These are phyloP conservation scores for Benincasa hispida DNA, from an alignment of 306 rosid species.

Conservation along the genomic window DNA sequence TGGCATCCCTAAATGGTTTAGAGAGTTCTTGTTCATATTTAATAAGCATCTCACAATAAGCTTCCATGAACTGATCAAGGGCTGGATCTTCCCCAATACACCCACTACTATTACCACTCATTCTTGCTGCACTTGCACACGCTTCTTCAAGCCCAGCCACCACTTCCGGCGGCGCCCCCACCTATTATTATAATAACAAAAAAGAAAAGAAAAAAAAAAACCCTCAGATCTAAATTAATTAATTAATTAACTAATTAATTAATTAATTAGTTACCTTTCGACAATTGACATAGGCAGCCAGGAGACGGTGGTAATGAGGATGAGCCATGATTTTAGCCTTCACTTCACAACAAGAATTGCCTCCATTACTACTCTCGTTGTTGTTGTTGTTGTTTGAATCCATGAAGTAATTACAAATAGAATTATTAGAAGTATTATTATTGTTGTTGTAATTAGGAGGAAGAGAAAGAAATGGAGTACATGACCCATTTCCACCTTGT, in stretches of 20 bases:
- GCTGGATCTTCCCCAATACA: constrained; percentile 92
- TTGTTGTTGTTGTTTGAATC: constrained; percentile 21
- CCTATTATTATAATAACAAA: constrained; percentile 20
- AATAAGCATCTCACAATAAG: constrained; percentile 92
- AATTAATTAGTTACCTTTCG: constrained; percentile 48
- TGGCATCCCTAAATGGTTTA: constrained; percentile 88
- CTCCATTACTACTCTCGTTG: constrained; percentile 4
- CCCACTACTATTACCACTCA: constrained; percentile 27
- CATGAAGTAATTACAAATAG: constrained; percentile 47
- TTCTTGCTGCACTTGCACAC: constrained; percentile 42
- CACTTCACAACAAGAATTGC: constrained; percentile 21
- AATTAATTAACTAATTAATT: too few species aligned
- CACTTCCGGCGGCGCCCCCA: constrained; percentile 90
- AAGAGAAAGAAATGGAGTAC: constrained; percentile 28
- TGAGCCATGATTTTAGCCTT: constrained; percentile 94
- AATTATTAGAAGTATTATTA: constrained; percentile 10
- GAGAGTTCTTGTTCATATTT: constrained; percentile 93
- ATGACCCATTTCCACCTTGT: constrained; percentile 14
- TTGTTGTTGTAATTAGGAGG: constrained; percentile 12
- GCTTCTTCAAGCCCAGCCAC: constrained; percentile 73
- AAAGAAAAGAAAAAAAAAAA: neutral
- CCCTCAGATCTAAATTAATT: neutral
- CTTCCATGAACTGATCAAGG: constrained; percentile 97
- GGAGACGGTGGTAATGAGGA: constrained; percentile 93
- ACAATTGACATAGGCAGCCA: constrained; percentile 77